A percentile compares a stretch with the other conserved stretches of the same genome.
phyloP scores from a whole-genome alignment of 202 grass and related monocot species.

The Eragrostis tef region DNA sequence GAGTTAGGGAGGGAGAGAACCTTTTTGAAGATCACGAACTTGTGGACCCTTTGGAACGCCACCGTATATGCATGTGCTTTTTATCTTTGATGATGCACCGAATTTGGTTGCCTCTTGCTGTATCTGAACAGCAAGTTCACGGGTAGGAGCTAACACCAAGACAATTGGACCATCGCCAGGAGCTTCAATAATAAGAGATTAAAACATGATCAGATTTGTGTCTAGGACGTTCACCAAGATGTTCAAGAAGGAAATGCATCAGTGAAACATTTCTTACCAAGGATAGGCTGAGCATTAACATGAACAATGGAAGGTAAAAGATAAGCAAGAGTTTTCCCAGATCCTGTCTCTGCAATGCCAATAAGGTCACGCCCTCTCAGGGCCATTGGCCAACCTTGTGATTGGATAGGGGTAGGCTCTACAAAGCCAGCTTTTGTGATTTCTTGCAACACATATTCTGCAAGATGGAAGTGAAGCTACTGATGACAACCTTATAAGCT shows the following conservation, averaged over 20 bases:
- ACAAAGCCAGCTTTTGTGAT: constrained; percentile 90
- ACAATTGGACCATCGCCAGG: constrained; percentile 90
- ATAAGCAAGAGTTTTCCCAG: constrained; percentile 93
- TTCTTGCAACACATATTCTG: constrained; percentile 96
- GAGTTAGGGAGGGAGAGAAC: constrained; percentile 35
- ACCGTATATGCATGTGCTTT: constrained; percentile 96
- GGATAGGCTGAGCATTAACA: constrained; percentile 92
- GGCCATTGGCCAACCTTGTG: constrained; percentile 98
- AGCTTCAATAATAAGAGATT: constrained; percentile 56
- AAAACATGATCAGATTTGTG: constrained; percentile 35
- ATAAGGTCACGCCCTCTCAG: constrained; percentile 91
- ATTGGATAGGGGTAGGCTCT: constrained; percentile 93
- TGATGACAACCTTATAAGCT: constrained; percentile 19
- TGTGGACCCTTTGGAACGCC: constrained; percentile 97
- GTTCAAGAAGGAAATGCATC: constrained; percentile 18
- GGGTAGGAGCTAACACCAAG: constrained; percentile 86
- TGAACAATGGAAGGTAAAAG: constrained; percentile 92
- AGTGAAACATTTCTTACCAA: constrained; percentile 58
- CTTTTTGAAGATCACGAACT: constrained; percentile 98
- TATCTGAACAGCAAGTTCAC: constrained; percentile 94
- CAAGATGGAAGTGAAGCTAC: constrained; percentile 30
- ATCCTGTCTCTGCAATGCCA: constrained; percentile 98
- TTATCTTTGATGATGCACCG: constrained; percentile 95
- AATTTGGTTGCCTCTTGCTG: constrained; percentile 93
- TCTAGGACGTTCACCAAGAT: constrained; percentile 20